Conservation (phyloP, 495 filamentous ascomycete species). For the Penicillium macrosclerotiorum region DNA sequence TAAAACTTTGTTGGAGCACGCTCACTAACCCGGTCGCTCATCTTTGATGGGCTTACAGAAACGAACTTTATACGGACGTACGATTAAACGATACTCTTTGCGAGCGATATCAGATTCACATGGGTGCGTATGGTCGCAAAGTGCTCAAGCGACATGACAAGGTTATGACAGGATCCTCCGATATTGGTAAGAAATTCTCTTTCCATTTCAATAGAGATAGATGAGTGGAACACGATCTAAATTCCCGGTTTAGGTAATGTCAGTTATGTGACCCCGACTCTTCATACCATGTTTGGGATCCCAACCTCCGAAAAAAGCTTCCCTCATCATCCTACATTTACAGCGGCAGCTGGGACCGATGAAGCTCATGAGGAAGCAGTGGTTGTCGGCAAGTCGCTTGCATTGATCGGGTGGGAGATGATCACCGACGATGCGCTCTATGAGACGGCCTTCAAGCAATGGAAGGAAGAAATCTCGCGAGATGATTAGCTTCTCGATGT, state of each 20-base stretch:
- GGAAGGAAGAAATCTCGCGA: conserved; percentile 23
- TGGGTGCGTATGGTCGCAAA: conserved; percentile 44
- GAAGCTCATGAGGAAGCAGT: conserved; percentile 51
- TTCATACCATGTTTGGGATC: conserved; percentile 60
- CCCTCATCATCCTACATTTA: conserved; percentile 63
- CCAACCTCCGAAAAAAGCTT: conserved; percentile 38
- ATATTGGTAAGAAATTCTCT: conserved; percentile 58
- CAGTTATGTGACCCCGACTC: conserved; percentile 60
- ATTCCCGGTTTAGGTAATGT: conserved; percentile 49
- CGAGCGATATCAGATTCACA: conserved; percentile 49
- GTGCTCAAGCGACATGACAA: conserved; percentile 49
- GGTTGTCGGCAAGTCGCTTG: conserved; percentile 55
- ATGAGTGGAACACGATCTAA: background rate
- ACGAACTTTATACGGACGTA: conserved; percentile 57
- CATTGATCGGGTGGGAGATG: conserved; percentile 54
- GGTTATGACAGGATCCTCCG: conserved; percentile 47
- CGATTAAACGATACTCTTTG: conserved; percentile 59
- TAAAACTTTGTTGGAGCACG: too few species aligned
- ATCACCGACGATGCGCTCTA: conserved; percentile 44
- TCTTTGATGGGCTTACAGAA: too few species aligned
- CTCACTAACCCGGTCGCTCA: too few species aligned
- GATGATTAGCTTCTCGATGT: too few species aligned
- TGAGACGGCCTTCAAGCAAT: conserved; percentile 28
- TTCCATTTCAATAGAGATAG: conserved; percentile 3
- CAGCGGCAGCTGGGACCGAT: conserved; percentile 52